Base-by-base conservation (phyloP, 2,329 filamentous ascomycete genomes). In the Fusarium scirpi region DNA sequence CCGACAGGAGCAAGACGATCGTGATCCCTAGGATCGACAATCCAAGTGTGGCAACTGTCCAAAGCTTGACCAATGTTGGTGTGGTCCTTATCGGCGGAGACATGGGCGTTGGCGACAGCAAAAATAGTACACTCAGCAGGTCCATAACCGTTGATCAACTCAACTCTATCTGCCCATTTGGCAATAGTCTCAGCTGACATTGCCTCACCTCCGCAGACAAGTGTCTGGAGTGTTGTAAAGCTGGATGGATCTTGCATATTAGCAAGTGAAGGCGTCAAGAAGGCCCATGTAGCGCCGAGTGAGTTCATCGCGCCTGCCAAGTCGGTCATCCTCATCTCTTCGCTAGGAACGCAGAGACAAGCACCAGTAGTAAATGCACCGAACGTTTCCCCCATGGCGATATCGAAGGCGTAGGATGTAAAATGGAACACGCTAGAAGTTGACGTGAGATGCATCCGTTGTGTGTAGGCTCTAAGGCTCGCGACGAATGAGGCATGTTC, bases 251-350 rank as follows among this genome's bases (percentile, higher is more conserved):
- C 67, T n/a, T 77, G 53, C 3, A 71, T 62, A n/a, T 67, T 73
- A 2, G 70, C 70, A 6, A 76, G n/a, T 0, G 75, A 75, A 1
- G 75, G 75, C 0, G 75, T 77, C 2, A 76, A 25, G 44, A 75
- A 75, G 5, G 71, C 59, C 55, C 69, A 75, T n/a, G 65, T 73
- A 18, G 62, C 67, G 3, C 40, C 59, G 0, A 68, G 62, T 0
- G 52, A 27, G 22, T 66, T 71, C 11, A 76, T 74, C 2, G 71
- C 64, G 1, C 54, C 57, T 0, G 67, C 44, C 0, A 76, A 44
- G 10, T 74, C 52, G 1, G 41, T 10, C 29, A 60, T 53, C 0
- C 70, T 64, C 67, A 73, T 74, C 13, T 76, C 70, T 3, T 76
- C 74, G 10, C 62, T 69, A 4, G 74, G 72, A 2, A 76, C 40